Conservation (phyloP, 495 filamentous ascomycete genomes). For the Aspergillus bridgeri region DNA sequence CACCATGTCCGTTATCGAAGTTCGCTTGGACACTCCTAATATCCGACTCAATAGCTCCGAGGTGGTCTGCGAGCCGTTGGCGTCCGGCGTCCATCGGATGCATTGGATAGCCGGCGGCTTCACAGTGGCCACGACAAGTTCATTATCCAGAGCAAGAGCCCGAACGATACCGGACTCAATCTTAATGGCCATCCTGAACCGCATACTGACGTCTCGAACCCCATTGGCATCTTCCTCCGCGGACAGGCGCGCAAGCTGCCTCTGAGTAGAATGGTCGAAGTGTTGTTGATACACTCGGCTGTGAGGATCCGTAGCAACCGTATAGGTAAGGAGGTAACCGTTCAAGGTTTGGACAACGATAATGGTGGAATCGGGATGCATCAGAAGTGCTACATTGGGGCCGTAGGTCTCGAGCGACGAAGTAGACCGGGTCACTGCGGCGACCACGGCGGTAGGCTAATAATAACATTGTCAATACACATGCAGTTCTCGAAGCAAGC, state of each 20-base stretch:
- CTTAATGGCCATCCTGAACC: constrained; percentile 97
- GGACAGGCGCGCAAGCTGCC: constrained; percentile 67
- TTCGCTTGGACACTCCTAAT: constrained; percentile 75
- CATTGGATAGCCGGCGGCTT: constrained; percentile 94
- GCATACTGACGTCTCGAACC: constrained; percentile 79
- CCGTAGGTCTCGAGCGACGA: constrained; percentile 81
- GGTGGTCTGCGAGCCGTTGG: constrained; percentile 75
- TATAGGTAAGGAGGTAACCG: constrained; percentile 92
- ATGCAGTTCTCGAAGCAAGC: constrained; percentile 12
- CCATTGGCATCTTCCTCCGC: constrained; percentile 68
- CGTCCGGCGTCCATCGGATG: constrained; percentile 89
- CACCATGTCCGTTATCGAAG: constrained; percentile 77
- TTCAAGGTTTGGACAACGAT: constrained; percentile 85
- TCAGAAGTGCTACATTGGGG: constrained; percentile 72
- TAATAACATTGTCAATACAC: constrained; percentile 29
- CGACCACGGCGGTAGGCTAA: constrained; percentile 86
- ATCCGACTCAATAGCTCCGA: constrained; percentile 89
- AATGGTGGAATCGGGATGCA: constrained; percentile 88
- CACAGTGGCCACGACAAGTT: constrained; percentile 87
- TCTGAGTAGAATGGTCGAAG: constrained; percentile 65
- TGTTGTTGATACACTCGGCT: constrained; percentile 80
- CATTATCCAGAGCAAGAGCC: constrained; percentile 87
- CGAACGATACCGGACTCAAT: constrained; percentile 91
- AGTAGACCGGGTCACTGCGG: constrained; percentile 75
- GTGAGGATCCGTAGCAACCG: constrained; percentile 78